Evolutionary conservation across 2,329 filamentous ascomycete genomes (phyloP), one percentile per base, ranked within the genome.

Genomic region (Penicillium freii): DNA sequence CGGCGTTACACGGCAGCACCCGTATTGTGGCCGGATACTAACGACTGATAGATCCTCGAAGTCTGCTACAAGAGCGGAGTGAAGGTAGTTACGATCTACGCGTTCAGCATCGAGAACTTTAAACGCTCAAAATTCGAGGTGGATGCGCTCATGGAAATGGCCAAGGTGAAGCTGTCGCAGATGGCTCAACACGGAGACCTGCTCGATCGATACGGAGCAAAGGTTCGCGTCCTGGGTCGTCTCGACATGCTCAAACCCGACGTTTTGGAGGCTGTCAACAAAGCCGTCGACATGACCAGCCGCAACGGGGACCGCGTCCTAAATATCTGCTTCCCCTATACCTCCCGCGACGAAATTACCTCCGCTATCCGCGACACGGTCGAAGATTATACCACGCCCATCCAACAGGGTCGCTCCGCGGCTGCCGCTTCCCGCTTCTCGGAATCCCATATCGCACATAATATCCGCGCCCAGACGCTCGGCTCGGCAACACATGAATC

Each of bases 51-150:
- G 89, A 91, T 97, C 52, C 87, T 99, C 58, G 94, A 99, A 76
- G 90, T 99, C 54, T 97, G 94, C 82, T 99, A 97, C 81, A 97
- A 96, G 73, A 92, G 90, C 58, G 94, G 94, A 54, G 93, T 99
- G 62, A 93, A 94, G 74, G 91, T 96, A 9, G 93, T 99, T 39
- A 97, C 94, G 4, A 92, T 99, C 62, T 99, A 97, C 74, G 94
- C 94, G 17, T 99, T 99, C 78, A 96, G 91, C 71, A 97, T 99
- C 70, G 94, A 99, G 77, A 99, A 99, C 79, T 99, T 96, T 80
- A 96, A 97, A 74, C 87, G 94, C 6, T 93, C 92, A 23, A 92
- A 94, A 75, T 94, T 95, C 75, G 94, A 99, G 75, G 94, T 99
- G 9, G 92, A 97, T 71, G 92, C 91, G 31, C 80, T 99, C 61